These are phyloP conservation scores for Fraxinus velutina DNA, from an alignment of 305 asterid genomes.

Conservation along the genomic window DNA sequence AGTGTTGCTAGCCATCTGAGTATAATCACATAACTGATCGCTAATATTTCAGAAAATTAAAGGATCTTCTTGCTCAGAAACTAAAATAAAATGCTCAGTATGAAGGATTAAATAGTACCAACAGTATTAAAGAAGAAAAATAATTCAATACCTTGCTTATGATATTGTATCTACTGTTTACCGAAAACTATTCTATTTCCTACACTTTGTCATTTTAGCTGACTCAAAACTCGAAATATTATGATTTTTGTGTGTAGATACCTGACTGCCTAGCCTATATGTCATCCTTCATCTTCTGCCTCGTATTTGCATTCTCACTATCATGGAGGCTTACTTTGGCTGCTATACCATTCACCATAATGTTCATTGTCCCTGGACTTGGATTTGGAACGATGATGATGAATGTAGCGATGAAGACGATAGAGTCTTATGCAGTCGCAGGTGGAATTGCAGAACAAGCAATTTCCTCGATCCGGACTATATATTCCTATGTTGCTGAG, in stretches of 20 bases:
- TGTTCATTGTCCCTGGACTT: slow-evolving; percentile 76
- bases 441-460: slow-evolving; percentile 85
- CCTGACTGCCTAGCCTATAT: slow-evolving; percentile 75
- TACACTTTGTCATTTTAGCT: not conserved
- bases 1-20: not conserved
- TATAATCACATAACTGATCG: not conserved
- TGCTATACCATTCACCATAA: slow-evolving; percentile 66
- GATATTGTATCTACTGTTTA: not conserved
- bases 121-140: not conserved
- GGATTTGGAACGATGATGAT: slow-evolving; percentile 77
- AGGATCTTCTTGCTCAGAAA: not conserved
- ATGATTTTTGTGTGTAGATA: slow-evolving; percentile 40
- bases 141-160: not conserved
- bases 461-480: slow-evolving; percentile 63
- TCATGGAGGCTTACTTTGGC: slow-evolving; percentile 81
- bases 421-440: slow-evolving; percentile 59
- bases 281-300: slow-evolving; percentile 77
- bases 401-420: slow-evolving; percentile 55
- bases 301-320: slow-evolving; percentile 54
- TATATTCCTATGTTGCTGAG: slow-evolving; percentile 73
- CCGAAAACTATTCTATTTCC: not conserved
- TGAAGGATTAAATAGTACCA: not conserved
- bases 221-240: not conserved
- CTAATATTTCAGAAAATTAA: not conserved
- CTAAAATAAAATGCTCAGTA: not conserved